Evolutionary conservation across 2,329 filamentous ascomycete species (phyloP).

Genomic region (Decorospora gaudefroyi): DNA sequence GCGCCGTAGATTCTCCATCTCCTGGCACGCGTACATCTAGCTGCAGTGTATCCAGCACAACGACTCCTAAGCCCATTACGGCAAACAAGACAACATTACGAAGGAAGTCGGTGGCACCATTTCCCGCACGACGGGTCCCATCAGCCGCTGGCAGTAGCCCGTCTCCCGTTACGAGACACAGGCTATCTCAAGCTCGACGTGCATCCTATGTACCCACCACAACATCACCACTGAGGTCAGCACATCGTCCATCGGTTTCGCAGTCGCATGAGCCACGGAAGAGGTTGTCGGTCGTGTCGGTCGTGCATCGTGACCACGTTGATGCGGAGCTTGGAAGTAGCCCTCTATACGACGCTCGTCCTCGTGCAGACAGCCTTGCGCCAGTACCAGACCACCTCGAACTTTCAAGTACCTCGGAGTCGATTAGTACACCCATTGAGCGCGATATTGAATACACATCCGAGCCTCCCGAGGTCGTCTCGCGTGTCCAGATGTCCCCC

Average conservation of each 20-base stretch:
- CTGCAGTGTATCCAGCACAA: slow-evolving; percentile 7
- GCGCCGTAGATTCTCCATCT: slow-evolving; percentile 8
- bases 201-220: slow-evolving; percentile 10
- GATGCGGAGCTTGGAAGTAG: slow-evolving; percentile 10
- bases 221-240: slow-evolving; percentile 5
- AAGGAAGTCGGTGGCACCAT: slow-evolving; percentile 13
- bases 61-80: slow-evolving; percentile 1
- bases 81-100: slow-evolving; percentile 2
- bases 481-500: slow-evolving; percentile 28
- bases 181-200: slow-evolving; percentile 18
- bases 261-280: slow-evolving; percentile 21
- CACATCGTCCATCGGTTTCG: slow-evolving; percentile 7
- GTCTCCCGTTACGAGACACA: slow-evolving; percentile 23
- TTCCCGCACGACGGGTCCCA: slow-evolving; percentile 8
- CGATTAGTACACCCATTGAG: slow-evolving; percentile 10
- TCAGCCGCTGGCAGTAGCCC: slow-evolving; percentile 20
- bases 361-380: slow-evolving; percentile 26
- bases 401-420: slow-evolving; percentile 24
- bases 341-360: slow-evolving; percentile 6
- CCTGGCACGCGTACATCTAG: slow-evolving; percentile 6
- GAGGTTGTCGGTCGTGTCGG: slow-evolving; percentile 18
- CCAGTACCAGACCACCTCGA: slow-evolving; percentile 34
- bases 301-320: slow-evolving; percentile 12
- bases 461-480: slow-evolving; percentile 21
- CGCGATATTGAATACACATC: slow-evolving; percentile 4